phyloP scores from a whole-genome alignment of 306 rosid genomes.

The Castanea mollissima region DNA sequence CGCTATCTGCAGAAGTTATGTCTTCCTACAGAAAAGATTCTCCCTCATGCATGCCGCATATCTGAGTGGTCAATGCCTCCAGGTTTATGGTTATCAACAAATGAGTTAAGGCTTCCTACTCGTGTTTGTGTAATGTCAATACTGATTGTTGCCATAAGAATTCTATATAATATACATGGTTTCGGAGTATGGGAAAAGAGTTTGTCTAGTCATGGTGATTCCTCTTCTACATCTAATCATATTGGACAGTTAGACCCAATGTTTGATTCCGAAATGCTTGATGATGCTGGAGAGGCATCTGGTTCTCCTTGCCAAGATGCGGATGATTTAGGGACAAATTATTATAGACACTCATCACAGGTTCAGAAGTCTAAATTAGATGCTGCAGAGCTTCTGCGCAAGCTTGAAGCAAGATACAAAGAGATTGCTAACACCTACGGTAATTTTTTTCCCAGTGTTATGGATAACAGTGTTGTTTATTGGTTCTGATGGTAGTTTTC shows the following conservation, averaged over 20 bases:
- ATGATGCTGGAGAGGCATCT: conserved; percentile 23
- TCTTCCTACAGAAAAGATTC: conserved; percentile 63
- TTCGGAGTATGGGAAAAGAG: conserved; percentile 88
- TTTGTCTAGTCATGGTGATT: conserved; percentile 34
- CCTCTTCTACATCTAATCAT: conserved; percentile 19
- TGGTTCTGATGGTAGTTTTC: conserved; percentile 7
- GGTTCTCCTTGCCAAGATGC: conserved; percentile 17
- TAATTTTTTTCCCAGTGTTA: neutral
- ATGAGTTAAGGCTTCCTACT: conserved; percentile 69
- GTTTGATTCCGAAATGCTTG: conserved; percentile 8
- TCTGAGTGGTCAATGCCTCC: conserved; percentile 88
- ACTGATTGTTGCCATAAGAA: conserved; percentile 75
- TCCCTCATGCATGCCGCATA: conserved; percentile 60
- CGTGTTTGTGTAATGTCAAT: conserved; percentile 81
- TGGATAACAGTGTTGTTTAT: too few relatives aligned
- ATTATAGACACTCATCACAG: conserved; percentile 17
- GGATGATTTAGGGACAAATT: conserved; percentile 23
- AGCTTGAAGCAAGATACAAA: conserved; percentile 56
- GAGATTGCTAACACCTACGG: conserved; percentile 54
- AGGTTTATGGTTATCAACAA: conserved; percentile 66
- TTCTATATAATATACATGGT: conserved; percentile 69
- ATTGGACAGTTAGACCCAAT: conserved; percentile 11
- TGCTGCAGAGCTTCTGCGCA: conserved; percentile 51
- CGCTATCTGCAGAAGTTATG: conserved; percentile 55
- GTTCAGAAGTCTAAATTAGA: conserved; percentile 39